These are phyloP conservation scores for Bryum argenteum DNA, from an alignment of 225 moss, liverwort and hornwort species.

Conservation along the genomic window DNA sequence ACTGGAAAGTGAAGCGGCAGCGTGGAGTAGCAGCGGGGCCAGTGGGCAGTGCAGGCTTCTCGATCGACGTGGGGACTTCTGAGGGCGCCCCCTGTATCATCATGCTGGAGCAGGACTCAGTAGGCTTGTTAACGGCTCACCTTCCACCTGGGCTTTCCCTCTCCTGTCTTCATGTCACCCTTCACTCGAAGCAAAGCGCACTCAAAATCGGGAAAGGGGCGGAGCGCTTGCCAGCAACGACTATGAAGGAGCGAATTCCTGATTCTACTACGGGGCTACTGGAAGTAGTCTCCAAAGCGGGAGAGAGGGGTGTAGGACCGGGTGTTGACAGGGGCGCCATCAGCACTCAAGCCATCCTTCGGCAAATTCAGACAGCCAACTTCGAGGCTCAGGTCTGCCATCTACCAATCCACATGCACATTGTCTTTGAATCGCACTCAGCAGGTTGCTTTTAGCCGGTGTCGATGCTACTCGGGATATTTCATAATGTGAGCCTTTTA, in stretches of 20 bases:
- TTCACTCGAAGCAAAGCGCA: constrained; percentile 52
- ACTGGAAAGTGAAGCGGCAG: constrained; percentile 99
- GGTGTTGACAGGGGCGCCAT: constrained; percentile 95
- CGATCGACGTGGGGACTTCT: constrained; percentile 70
- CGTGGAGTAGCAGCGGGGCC: constrained; percentile 91
- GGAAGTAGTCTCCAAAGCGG: constrained; percentile 45
- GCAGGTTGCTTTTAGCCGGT: too few species aligned
- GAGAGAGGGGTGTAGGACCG: constrained; percentile 68
- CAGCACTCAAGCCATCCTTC: constrained; percentile 83
- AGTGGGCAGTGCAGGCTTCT: constrained; percentile 94
- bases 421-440: background rate
- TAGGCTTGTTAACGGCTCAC: constrained; percentile 72
- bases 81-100: constrained; percentile 71
- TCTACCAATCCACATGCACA: background rate
- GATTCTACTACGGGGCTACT: constrained; percentile 35
- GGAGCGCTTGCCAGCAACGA: constrained; percentile 29
- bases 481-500: constrained; percentile 1
- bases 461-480: constrained; percentile 2
- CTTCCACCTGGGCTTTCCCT: constrained; percentile 65
- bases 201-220: constrained; percentile 47
- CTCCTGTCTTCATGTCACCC: constrained; percentile 69
- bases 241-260: constrained; percentile 27
- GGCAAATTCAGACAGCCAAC: constrained; percentile 87
- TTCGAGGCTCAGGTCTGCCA: constrained; percentile 86
- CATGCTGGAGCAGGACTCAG: constrained; percentile 80